Evolutionary conservation across 371 early-diverging fungal genomes (phyloP).

Genomic region (Apophysomyces elegans): DNA sequence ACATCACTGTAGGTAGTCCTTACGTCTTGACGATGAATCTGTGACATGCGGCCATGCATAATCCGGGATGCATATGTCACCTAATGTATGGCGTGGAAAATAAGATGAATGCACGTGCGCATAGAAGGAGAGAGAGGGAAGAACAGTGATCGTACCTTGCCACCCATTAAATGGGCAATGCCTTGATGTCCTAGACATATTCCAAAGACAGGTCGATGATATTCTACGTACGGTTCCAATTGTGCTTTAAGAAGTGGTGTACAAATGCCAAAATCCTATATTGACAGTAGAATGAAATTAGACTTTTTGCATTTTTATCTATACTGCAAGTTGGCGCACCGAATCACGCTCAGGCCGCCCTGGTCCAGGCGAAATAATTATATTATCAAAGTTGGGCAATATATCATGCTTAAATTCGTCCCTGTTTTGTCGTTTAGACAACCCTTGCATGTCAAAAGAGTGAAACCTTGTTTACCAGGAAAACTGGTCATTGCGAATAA

Average conservation of each 20-base stretch:
- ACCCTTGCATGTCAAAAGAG: background rate
- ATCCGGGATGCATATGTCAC: constrained; percentile 71
- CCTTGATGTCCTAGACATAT: constrained; percentile 99
- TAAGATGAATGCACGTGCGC: background rate
- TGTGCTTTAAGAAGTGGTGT: constrained; percentile 62
- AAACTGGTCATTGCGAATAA: constrained; percentile 92
- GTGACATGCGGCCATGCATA: constrained; percentile 87
- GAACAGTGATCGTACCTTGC: constrained; percentile 54
- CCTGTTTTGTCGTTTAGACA: constrained; percentile 41
- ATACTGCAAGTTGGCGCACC: constrained; percentile 18
- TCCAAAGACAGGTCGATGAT: constrained; percentile 86
- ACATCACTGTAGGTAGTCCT: constrained; percentile 40
- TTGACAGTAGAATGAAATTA: background rate
- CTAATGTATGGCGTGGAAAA: constrained; percentile 21
- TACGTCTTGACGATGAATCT: constrained; percentile 42
- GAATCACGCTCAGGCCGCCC: constrained; percentile 68
- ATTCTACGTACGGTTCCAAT: constrained; percentile 25
- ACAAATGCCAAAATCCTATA: constrained; percentile 88
- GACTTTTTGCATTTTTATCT: constrained; percentile 8
- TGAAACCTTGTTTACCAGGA: constrained; percentile 60
- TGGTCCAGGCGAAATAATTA: constrained; percentile 95
- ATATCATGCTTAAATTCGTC: constrained; percentile 55
- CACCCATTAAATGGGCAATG: constrained; percentile 81
- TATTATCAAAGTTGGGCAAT: constrained; percentile 84
- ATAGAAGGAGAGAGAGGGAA: too few relatives aligned